These are phyloP conservation scores for Hansenula lynferdii DNA, from an alignment of 1,139 yeast species.

Conservation along the genomic window DNA sequence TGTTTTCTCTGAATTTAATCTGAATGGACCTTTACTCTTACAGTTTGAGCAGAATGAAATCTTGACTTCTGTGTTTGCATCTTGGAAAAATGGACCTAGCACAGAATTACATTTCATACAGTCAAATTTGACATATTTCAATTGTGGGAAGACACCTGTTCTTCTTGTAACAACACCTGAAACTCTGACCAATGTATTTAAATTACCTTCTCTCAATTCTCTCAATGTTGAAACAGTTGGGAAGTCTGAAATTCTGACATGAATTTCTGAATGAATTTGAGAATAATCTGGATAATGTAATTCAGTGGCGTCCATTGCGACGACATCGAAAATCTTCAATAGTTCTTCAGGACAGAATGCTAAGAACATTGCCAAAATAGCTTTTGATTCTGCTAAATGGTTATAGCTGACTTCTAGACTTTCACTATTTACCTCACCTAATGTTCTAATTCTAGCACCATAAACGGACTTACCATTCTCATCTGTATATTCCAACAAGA, in stretches of 20 bases:
- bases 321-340: conserved; percentile 83
- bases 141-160: conserved; percentile 97
- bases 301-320: conserved; percentile 97
- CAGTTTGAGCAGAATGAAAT: conserved; percentile 90
- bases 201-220: conserved; percentile 82
- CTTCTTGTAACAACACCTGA: conserved; percentile 96
- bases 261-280: conserved; percentile 90
- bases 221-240: conserved; percentile 76
- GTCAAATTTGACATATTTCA: conserved; percentile 90
- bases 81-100: conserved; percentile 92
- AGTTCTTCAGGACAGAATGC: conserved; percentile 90
- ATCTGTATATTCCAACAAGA: conserved; percentile 88
- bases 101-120: conserved; percentile 90
- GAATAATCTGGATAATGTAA: conserved; percentile 93
- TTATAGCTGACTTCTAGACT: conserved; percentile 83
- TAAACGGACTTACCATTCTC: conserved; percentile 91
- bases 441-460: conserved; percentile 87
- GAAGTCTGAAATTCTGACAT: conserved; percentile 79
- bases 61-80: conserved; percentile 78
- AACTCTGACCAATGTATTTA: conserved; percentile 81
- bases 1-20: conserved; percentile 85
- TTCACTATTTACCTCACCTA: conserved; percentile 94
- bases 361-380: conserved; percentile 83
- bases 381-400: conserved; percentile 85
- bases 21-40: conserved; percentile 89